Evolutionary conservation across 306 rosid species (phyloP).

Genomic region (Dryas alaskensis): DNA sequence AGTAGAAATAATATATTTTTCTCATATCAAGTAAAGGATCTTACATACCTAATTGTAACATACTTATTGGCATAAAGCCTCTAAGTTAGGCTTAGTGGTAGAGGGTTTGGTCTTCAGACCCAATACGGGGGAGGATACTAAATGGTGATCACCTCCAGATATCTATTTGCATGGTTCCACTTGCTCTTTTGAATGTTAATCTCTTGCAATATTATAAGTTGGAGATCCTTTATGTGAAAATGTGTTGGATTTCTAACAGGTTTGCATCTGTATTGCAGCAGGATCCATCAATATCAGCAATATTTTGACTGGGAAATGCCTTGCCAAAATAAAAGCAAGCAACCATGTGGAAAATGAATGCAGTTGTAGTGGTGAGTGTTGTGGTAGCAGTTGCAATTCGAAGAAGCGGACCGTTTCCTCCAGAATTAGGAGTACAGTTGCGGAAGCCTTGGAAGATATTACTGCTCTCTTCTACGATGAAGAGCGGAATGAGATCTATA

Average conservation of each 20-base stretch:
- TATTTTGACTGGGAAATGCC: constrained; percentile 80
- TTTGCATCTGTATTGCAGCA: constrained; percentile 47
- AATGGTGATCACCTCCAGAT: neutral
- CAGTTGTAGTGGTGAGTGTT: constrained; percentile 43
- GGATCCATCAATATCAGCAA: constrained; percentile 93
- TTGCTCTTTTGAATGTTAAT: neutral
- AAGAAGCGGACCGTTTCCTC: constrained; percentile 42
- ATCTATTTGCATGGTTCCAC: neutral
- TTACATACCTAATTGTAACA: neutral
- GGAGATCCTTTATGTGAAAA: constrained; percentile 6
- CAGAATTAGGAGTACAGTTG: constrained; percentile 61
- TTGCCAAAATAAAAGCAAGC: constrained; percentile 68
- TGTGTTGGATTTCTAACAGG: constrained; percentile 20
- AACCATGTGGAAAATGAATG: constrained; percentile 39
- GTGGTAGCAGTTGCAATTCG: constrained; percentile 41
- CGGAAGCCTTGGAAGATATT: constrained; percentile 87
- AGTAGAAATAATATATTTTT: neutral
- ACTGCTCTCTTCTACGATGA: constrained; percentile 89
- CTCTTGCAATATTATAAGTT: neutral
- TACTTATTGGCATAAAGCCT: neutral
- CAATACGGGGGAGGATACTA: neutral
- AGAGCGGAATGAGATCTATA: constrained; percentile 87
- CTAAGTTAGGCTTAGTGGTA: neutral
- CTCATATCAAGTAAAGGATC: neutral
- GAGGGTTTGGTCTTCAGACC: neutral